Percentiles rank a stretch among this genome's conserved stretches.
Evolutionary conservation across 345 rosid genomes (phyloP).

Genomic region (Salix exigua): DNA sequence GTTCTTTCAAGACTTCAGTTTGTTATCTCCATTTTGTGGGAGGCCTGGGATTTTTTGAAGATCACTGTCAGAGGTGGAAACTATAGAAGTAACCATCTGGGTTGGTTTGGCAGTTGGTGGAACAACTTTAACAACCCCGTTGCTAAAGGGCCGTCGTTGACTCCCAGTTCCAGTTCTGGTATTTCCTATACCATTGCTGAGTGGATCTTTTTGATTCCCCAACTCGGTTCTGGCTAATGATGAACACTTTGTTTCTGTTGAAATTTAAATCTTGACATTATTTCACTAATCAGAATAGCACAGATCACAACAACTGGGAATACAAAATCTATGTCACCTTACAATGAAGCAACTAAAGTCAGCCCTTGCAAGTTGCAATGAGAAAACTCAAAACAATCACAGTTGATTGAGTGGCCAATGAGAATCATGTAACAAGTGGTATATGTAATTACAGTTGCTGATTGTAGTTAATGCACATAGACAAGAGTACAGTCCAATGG

Average conservation of each 20-base stretch:
- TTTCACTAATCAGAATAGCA: background rate
- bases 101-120: slow-evolving; percentile 33
- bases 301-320: background rate
- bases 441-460: slow-evolving; percentile 2
- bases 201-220: slow-evolving; percentile 41
- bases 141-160: slow-evolving; percentile 39
- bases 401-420: background rate
- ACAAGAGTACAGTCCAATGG: background rate
- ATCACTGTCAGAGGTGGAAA: slow-evolving; percentile 28
- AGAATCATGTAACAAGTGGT: background rate
- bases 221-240: slow-evolving; percentile 58
- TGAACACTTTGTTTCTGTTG: slow-evolving; percentile 68
- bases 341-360: slow-evolving; percentile 2
- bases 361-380: slow-evolving; percentile 4
- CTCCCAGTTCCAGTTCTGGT: slow-evolving; percentile 45
- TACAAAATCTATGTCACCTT: background rate
- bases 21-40: slow-evolving; percentile 40
- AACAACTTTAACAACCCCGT: slow-evolving; percentile 41
- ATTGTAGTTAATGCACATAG: background rate
- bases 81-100: slow-evolving; percentile 24
- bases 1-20: slow-evolving; percentile 33
- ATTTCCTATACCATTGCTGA: slow-evolving; percentile 33
- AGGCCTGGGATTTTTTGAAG: slow-evolving; percentile 35
- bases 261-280: slow-evolving; percentile 14
- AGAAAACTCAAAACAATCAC: background rate